A percentile compares a stretch with the other conserved stretches of the same genome.
Evolutionary conservation across 2,329 filamentous ascomycete genomes (phyloP).

Genomic region (Pseudocercospora pini-densiflorae): DNA sequence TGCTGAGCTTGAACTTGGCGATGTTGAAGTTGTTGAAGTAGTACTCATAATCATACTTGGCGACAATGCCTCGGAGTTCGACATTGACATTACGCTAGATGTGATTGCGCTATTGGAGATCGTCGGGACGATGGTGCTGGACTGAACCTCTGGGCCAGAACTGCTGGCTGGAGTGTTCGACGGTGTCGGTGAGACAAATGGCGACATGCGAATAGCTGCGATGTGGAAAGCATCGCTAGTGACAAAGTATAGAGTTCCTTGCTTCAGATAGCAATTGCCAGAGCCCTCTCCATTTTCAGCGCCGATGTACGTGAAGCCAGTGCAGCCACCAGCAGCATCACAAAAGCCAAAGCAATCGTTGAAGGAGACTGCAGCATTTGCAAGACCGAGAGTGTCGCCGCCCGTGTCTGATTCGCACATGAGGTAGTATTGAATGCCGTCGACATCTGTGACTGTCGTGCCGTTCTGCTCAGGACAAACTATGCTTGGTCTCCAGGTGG

Average conservation of each 20-base stretch:
- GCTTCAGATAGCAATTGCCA: slow-evolving; percentile 8
- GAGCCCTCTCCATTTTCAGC: background rate
- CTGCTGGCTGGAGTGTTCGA: background rate
- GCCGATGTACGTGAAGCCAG: slow-evolving; percentile 7
- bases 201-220: slow-evolving; percentile 11
- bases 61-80: background rate
- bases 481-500: background rate
- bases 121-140: background rate
- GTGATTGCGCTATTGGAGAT: background rate
- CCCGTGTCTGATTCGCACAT: slow-evolving; percentile 3
- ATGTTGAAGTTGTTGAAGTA: background rate
- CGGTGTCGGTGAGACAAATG: background rate
- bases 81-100: background rate
- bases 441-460: slow-evolving; percentile 5
- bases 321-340: background rate
- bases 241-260: slow-evolving; percentile 1
- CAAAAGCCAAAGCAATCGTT: slow-evolving; percentile 12
- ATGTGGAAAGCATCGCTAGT: background rate
- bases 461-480: slow-evolving; percentile 6
- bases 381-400: background rate
- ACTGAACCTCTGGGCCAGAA: background rate
- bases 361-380: background rate
- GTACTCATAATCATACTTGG: background rate
- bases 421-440: slow-evolving; percentile 2
- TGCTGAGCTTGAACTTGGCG: background rate